Percentiles rank a stretch among this genome's conserved stretches.
These are phyloP conservation scores for Lineolata rhizophorae DNA, from an alignment of 495 filamentous ascomycete genomes.

Conservation along the genomic window DNA sequence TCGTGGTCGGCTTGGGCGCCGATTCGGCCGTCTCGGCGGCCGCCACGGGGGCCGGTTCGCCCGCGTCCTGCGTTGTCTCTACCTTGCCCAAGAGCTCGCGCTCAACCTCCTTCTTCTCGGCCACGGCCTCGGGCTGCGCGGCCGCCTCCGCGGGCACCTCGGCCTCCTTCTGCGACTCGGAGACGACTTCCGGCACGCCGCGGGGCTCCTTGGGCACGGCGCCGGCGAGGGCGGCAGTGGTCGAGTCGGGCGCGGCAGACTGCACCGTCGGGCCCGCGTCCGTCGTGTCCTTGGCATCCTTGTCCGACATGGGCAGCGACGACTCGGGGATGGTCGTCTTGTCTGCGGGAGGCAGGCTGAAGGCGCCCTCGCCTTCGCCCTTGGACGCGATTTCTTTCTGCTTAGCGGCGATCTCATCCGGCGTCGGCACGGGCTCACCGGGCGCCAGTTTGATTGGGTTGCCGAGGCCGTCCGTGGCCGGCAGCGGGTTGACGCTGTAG, in stretches of 20 bases:
- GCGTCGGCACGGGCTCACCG: constrained; percentile 58
- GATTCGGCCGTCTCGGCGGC: constrained; percentile 7
- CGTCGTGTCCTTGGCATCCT: constrained; percentile 11
- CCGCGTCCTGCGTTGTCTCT: constrained; percentile 7
- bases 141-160: constrained; percentile 36
- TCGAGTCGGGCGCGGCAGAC: constrained; percentile 44
- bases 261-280: constrained; percentile 37
- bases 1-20: constrained; percentile 2
- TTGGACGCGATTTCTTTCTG: constrained; percentile 21
- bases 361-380: constrained; percentile 27
- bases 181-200: constrained; percentile 40
- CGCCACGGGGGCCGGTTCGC: constrained; percentile 15
- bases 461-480: constrained; percentile 51
- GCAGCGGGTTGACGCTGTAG: constrained; percentile 50
- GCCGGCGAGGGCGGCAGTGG: constrained; percentile 51
- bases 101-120: constrained; percentile 61
- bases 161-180: constrained; percentile 42
- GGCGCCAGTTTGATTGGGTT: constrained; percentile 63
- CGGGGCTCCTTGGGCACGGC: constrained; percentile 42
- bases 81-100: constrained; percentile 35
- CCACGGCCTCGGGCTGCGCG: constrained; percentile 33
- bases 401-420: constrained; percentile 47
- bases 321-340: constrained; percentile 66
- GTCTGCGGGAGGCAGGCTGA: constrained; percentile 37
- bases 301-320: constrained; percentile 45